Base-by-base conservation (phyloP, 306 rosid genomes). In the Purshia tridentata region DNA sequence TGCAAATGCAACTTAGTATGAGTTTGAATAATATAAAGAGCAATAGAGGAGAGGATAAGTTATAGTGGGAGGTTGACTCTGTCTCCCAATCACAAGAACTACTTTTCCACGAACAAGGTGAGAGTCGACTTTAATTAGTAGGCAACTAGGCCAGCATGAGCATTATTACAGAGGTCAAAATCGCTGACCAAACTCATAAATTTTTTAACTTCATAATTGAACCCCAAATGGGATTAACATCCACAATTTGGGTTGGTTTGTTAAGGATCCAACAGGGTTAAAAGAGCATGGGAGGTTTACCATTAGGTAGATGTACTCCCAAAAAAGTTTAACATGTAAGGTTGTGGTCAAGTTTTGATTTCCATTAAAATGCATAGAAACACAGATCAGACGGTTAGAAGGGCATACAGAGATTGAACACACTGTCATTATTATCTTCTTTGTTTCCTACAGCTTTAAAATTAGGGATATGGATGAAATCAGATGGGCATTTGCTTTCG, bases 391-490 rank as follows among this genome's bases (percentile, higher is more conserved):
- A 35, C 16, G 60, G 60, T 4, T 37, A 50, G 4, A 20, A 41
- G 18, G 14, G 4, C 37, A 55, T 50, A 7, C 22, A 13, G 40
- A 50, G 60, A 70, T 13, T 54, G 19, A 71, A 73, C 76, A 63
- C 63, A 58, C 61, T 40, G 67, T 58, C 66, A 70, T 73, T 45
- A 60, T 72, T 72, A 67, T 80, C 55, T 65, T 72, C 59, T 77
- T 70, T 80, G 65, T 70, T 67, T 61, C 61, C 72, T 61, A 70
- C 65, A 82, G 82, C 79, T 76, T 68, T 78, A 74, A 75, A 53
- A 71, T 78, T 45, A n/a, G 79, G 75, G 23, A 76, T 77, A 71
- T 86, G 97, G 96, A 81, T 87, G 87, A 79, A 75, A 81, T 78
- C 55, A 75, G 70, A 70, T 39, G 83, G 67, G 70, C 78, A 35